A percentile compares a stretch with the other conserved stretches of the same genome.
Evolutionary conservation across 169 alveolate genomes (phyloP).

Genomic region (Plasmodium knowlesi): DNA sequence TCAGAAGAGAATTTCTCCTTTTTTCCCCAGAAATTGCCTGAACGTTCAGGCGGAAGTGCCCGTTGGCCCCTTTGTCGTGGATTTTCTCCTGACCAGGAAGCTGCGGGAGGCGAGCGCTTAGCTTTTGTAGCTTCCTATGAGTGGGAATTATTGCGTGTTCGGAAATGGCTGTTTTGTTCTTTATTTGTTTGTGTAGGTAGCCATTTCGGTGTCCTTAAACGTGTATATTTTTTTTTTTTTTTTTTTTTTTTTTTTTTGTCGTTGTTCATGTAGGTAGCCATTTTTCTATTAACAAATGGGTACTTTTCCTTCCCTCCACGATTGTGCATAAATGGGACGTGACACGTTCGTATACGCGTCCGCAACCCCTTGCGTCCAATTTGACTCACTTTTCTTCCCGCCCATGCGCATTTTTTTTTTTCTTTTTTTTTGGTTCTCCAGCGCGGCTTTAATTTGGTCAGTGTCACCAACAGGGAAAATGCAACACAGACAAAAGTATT

Average conservation of each 20-base stretch:
- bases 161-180: background rate
- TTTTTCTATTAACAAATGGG: background rate
- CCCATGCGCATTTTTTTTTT: too few relatives aligned
- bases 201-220: background rate
- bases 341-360: background rate
- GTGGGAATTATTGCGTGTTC: too few relatives aligned
- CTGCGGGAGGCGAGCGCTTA: background rate
- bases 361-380: too few relatives aligned
- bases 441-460: background rate
- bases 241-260: too few relatives aligned
- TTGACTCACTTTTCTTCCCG: too few relatives aligned
- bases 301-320: background rate
- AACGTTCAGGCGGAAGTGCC: conserved; percentile 47
- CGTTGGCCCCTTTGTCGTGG: conserved; percentile 58
- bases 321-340: background rate
- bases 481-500: background rate
- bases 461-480: background rate
- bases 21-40: conserved; percentile 16
- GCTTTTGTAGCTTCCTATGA: too few relatives aligned
- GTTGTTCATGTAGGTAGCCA: background rate
- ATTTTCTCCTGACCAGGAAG: conserved; percentile 4
- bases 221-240: too few relatives aligned
- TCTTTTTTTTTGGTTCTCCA: background rate
- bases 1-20: conserved; percentile 56
- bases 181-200: background rate